Base-by-base conservation (phyloP, 2,329 filamentous ascomycete genomes). In the Venturia oleaginea region DNA sequence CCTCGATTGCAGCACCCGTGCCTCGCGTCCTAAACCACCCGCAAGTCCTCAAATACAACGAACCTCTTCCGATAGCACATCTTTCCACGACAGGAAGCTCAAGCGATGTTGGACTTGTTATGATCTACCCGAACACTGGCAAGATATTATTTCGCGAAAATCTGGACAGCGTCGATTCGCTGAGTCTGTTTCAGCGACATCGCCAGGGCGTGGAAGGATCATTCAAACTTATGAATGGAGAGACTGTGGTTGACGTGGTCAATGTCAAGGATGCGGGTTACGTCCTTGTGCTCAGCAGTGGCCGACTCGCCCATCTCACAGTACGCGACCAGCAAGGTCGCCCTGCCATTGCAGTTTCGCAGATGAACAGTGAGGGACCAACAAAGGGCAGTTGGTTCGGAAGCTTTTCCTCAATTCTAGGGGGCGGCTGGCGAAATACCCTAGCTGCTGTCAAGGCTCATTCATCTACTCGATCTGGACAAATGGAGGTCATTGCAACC, bases 91-190 rank as follows among this genome's bases (percentile, higher is more conserved):
- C 89, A 61, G 89, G 90, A 5, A 87, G 89, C 13, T 87, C 87
- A 4, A 85, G 86, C 60, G 65, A 96, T 69, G 89, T 92, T 40
- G 94, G 94, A 2, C 82, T 99, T 43, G 85, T 99, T 34, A 84
- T 97, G 43, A 83, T 97, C 43, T 90, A 93, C 78, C 90, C 93
- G 15, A 85, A 84, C 22, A 92, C 83, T 60, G 94, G 94, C 62
- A 92, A 88, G 74, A 86, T 97, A 62, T 87, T 91, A 55, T 97
- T 94, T 75, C 97, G 94, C 92, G 94, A 97, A 74, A 95, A 91
- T 46, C 90, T 97, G 67, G 92, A 93, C 64, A 92, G 87, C 74
- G 92, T 91, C 11, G 90, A 92, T 46, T 91, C 91, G 0, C 82
- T 95, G 64, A 90, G 90, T 67, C 84, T 95, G 48, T 90, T 93